Evolutionary conservation across 768 basidiomycete genomes (phyloP).

Genomic region (Termitomyces sp.): DNA sequence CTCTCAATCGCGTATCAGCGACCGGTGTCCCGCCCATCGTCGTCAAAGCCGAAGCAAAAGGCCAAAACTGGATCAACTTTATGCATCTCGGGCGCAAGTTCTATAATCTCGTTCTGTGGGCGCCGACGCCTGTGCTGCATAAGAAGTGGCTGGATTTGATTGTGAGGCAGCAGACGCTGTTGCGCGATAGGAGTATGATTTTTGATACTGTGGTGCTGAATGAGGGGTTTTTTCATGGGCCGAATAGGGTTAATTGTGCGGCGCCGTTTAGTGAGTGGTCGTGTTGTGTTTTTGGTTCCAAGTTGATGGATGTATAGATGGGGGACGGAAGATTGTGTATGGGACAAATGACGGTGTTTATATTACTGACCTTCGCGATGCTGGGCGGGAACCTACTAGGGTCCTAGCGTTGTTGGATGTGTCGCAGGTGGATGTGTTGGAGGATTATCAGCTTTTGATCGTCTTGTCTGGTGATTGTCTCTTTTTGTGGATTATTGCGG

Average conservation of each 20-base stretch:
- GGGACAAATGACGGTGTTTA: conserved; percentile 99
- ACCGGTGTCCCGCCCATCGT: conserved; percentile 47
- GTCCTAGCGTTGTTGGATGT: conserved; percentile 89
- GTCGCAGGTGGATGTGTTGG: conserved; percentile 91
- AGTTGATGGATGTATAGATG: conserved; percentile 44
- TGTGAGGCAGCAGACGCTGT: conserved; percentile 79
- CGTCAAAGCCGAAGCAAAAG: conserved; percentile 63
- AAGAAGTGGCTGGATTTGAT: conserved; percentile 95
- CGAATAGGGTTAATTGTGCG: conserved; percentile 91
- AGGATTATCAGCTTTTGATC: conserved; percentile 92
- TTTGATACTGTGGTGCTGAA: conserved; percentile 85
- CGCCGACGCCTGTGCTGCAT: conserved; percentile 77
- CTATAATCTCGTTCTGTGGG: conserved; percentile 91
- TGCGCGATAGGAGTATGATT: conserved; percentile 80
- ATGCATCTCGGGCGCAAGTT: conserved; percentile 90
- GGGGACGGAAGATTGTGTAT: conserved; percentile 84
- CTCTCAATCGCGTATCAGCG: conserved; percentile 35
- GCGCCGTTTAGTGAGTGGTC: conserved; percentile 76
- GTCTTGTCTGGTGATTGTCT: conserved; percentile 84
- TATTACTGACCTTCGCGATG: conserved; percentile 80
- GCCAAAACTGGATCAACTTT: conserved; percentile 90
- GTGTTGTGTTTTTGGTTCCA: conserved; percentile 1
- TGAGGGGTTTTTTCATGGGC: conserved; percentile 83
- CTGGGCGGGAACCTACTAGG: conserved; percentile 79
- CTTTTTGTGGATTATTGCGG: neutral